These are phyloP conservation scores for Corinectria fuckeliana DNA, from an alignment of 2,329 filamentous ascomycete genomes.

Conservation along the genomic window DNA sequence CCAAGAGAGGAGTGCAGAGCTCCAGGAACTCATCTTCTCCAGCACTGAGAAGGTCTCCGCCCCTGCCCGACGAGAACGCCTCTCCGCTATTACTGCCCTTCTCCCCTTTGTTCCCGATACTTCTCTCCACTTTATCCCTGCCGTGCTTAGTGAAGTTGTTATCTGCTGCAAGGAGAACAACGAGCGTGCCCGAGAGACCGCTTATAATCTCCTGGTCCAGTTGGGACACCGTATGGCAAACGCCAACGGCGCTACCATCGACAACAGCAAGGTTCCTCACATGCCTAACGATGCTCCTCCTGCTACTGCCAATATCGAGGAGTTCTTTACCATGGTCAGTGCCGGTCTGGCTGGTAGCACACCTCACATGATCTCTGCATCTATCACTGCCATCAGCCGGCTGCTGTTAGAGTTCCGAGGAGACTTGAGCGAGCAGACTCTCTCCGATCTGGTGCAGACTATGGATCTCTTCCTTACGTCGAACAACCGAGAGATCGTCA, in stretches of 20 bases:
- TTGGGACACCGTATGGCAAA: conserved; percentile 81
- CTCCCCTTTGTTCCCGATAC: conserved; percentile 78
- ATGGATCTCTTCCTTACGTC: conserved; percentile 96
- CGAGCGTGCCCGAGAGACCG: conserved; percentile 86
- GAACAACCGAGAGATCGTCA: conserved; percentile 96
- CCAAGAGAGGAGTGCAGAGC: conserved; percentile 73
- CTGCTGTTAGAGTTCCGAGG: conserved; percentile 90
- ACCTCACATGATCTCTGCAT: conserved; percentile 96
- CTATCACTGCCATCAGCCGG: conserved; percentile 93
- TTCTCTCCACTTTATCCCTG: conserved; percentile 91
- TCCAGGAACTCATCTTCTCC: conserved; percentile 81
- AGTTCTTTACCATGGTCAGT: conserved; percentile 98
- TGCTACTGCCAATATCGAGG: conserved; percentile 83
- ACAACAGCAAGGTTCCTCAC: conserved; percentile 84
- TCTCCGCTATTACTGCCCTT: conserved; percentile 81
- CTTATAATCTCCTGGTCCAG: conserved; percentile 87
- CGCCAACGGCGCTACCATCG: conserved; percentile 73
- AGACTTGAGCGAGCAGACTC: conserved; percentile 69
- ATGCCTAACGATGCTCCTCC: conserved; percentile 83
- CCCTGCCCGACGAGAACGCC: conserved; percentile 84
- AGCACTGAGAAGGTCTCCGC: conserved; percentile 86
- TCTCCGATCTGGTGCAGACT: conserved; percentile 87
- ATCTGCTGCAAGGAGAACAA: conserved; percentile 98
- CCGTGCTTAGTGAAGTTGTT: conserved; percentile 90
- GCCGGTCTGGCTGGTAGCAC: conserved; percentile 91